Evolutionary conservation across 1,284 basidiomycete species (phyloP).

Genomic region (Moniliophthora roreri): DNA sequence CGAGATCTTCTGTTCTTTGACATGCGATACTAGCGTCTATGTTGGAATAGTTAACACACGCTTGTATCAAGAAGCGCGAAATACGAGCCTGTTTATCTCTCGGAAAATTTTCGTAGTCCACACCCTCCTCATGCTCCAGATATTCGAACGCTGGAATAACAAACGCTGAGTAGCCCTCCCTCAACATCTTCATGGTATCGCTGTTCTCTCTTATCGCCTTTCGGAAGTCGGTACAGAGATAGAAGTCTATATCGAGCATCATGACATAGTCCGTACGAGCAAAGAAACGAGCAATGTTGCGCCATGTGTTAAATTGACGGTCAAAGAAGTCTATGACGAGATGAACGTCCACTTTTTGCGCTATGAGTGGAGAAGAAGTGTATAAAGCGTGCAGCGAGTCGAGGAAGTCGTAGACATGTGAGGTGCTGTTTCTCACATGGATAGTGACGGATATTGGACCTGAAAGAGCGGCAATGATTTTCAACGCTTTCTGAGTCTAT

Average conservation of each 20-base stretch:
- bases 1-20: conserved; percentile 51
- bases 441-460: conserved; percentile 83
- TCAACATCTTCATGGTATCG: conserved; percentile 38
- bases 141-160: conserved; percentile 84
- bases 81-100: conserved; percentile 51
- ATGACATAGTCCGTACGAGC: conserved; percentile 80
- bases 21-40: conserved; percentile 56
- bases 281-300: conserved; percentile 79
- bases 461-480: no score
- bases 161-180: conserved; percentile 60
- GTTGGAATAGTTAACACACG: neutral
- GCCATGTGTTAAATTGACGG: conserved; percentile 84
- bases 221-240: conserved; percentile 77
- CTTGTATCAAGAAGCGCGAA: conserved; percentile 1
- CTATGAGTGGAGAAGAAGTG: conserved; percentile 60
- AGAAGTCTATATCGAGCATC: conserved; percentile 89
- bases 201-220: conserved; percentile 43
- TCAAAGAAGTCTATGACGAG: conserved; percentile 82
- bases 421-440: conserved; percentile 54
- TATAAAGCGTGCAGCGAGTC: conserved; percentile 65
- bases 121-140: conserved; percentile 57
- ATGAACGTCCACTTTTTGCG: conserved; percentile 79
- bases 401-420: conserved; percentile 47
- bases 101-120: conserved; percentile 60
- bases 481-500: no score